Evolutionary conservation across 1,284 basidiomycete genomes (phyloP), one percentile per base, ranked within the genome.

Genomic region (Macrocybe sp.): DNA sequence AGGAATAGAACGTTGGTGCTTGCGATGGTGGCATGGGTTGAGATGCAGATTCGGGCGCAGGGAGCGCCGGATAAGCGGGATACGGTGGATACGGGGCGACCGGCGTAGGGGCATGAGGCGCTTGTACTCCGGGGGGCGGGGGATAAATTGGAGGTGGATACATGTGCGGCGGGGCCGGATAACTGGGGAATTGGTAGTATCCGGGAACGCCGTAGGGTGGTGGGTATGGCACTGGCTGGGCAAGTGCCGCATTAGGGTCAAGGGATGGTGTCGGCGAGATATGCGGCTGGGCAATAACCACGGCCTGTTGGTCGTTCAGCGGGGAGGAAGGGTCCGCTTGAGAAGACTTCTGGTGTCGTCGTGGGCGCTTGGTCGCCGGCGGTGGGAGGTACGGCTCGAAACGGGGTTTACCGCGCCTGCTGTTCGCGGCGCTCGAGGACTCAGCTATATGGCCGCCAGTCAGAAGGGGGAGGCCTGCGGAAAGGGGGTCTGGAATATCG

Each of bases 381-480:
- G 36, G 45, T 12, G 46, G 22, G 3, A 40, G 16, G 14, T 42
- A 42, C 11, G 38, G 37, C 16, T 44, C 50, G 14, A 45, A 44
- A 34, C 36, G 41, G 3, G 57, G 37, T 39, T 52, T 55, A 10
- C 51, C 51, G 8, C 36, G 43, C 30, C 51, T 47, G 14, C 55
- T 51, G 22, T 50, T 44, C 52, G 52, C 37, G 52, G 53, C n/a
- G 45, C 32, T 10, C 28, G n/a, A 10, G 42, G 62, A 53, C 46
- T 68, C 68, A 5, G 63, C 40, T 50, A 62, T 16, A 63, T 71
- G 55, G 57, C 71, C 66, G 37, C 76, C 74, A 6, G 67, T 74
- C 45, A 83, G 72, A 37, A 83, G 72, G 6, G 79, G 77, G 11
- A 76, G 63, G 9, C 72, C 76, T 11, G 73, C 68, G 2, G 79